Evolutionary conservation across 108 stramenopile species (phyloP).

Genomic region (Nitzschia sp.): DNA sequence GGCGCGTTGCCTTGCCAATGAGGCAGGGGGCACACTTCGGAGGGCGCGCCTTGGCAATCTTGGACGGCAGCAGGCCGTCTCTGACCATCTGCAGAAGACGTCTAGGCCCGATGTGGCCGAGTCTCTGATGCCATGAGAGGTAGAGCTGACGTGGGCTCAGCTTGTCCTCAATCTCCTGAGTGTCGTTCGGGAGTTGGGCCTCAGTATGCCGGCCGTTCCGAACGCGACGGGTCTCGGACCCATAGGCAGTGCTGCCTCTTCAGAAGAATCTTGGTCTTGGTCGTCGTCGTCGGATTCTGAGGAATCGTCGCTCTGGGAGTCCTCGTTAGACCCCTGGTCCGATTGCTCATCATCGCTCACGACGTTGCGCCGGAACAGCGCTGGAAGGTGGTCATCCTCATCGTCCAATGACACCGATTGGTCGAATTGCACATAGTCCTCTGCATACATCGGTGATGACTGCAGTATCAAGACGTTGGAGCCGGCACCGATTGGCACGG

Average conservation of each 20-base stretch:
- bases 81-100: not conserved
- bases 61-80: not conserved
- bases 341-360: too few relatives aligned
- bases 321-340: too few relatives aligned
- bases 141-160: not conserved
- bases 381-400: not conserved
- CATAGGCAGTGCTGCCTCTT: not conserved
- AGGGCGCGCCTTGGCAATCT: not conserved
- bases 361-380: too few relatives aligned
- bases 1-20: slow-evolving; percentile 26
- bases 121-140: too few relatives aligned
- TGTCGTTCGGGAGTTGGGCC: not conserved
- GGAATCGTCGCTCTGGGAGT: too few relatives aligned
- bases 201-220: not conserved
- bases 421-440: not conserved
- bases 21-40: slow-evolving; percentile 29
- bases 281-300: too few relatives aligned
- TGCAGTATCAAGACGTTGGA: not conserved
- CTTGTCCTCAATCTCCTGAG: not conserved
- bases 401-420: not conserved
- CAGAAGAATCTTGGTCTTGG: too few relatives aligned
- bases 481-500: not conserved
- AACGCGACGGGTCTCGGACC: not conserved
- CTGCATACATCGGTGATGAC: not conserved
- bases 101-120: too few relatives aligned